Conservation (phyloP, 1,284 basidiomycete genomes). For the Cutaneotrichosporon sp. region DNA sequence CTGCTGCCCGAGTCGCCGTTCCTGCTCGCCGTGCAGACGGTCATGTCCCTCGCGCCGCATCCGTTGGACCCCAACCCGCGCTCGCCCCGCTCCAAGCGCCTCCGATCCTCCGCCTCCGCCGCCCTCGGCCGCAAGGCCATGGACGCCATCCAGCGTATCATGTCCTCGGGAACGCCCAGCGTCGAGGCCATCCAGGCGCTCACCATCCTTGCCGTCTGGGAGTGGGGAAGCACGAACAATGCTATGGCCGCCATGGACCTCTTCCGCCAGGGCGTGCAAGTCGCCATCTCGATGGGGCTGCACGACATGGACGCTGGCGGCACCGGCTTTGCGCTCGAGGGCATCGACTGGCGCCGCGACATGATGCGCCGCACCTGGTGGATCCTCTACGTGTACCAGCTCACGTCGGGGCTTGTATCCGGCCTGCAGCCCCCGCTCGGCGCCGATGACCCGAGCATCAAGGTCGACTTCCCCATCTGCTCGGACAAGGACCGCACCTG, state of each 20-base stretch:
- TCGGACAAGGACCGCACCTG: slow-evolving; percentile 45
- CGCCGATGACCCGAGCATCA: slow-evolving; percentile 47
- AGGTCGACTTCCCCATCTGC: slow-evolving; percentile 49
- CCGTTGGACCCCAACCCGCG: slow-evolving; percentile 44
- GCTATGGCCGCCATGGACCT: slow-evolving; percentile 34
- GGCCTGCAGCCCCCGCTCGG: slow-evolving; percentile 37
- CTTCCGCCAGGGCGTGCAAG: slow-evolving; percentile 37
- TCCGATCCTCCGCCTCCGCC: slow-evolving; percentile 38
- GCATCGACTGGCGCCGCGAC: slow-evolving; percentile 47
- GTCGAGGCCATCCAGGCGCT: slow-evolving; percentile 51
- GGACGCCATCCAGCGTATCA: slow-evolving; percentile 24
- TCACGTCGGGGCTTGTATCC: slow-evolving; percentile 36
- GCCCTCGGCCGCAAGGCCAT: slow-evolving; percentile 32
- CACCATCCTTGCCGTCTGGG: slow-evolving; percentile 49
- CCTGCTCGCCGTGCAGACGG: slow-evolving; percentile 50
- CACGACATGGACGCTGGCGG: slow-evolving; percentile 43
- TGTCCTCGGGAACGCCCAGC: slow-evolving; percentile 18
- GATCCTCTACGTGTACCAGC: slow-evolving; percentile 46
- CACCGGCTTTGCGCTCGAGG: slow-evolving; percentile 36
- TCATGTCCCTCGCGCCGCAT: slow-evolving; percentile 50
- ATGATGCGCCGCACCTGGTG: slow-evolving; percentile 54
- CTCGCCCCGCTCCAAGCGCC: slow-evolving; percentile 41
- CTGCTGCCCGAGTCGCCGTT: slow-evolving; percentile 48
- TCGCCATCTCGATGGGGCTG: slow-evolving; percentile 51
- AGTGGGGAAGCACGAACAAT: slow-evolving; percentile 49